A percentile compares a stretch with the other conserved stretches of the same genome.
Conservation (phyloP, 306 rosid species). For the Medicago lupulina region DNA sequence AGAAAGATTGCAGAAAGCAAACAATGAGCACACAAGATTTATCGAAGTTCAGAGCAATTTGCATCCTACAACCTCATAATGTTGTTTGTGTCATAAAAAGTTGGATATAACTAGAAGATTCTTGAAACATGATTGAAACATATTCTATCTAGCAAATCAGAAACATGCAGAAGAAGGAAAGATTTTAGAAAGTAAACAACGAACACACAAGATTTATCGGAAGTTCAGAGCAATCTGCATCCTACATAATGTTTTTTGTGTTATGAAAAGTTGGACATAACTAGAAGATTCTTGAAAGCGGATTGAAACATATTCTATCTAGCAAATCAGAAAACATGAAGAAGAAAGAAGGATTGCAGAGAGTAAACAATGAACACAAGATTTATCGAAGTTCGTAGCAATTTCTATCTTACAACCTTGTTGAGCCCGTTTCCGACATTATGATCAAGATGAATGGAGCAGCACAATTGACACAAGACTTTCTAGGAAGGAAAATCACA, state of each 20-base stretch:
- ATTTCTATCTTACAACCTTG: neutral
- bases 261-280: neutral
- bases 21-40: neutral
- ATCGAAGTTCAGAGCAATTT: neutral
- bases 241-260: neutral
- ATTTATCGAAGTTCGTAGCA: neutral
- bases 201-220: neutral
- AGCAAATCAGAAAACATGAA: neutral
- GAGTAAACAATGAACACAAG: neutral
- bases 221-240: neutral
- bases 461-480: neutral
- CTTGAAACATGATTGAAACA: neutral
- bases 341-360: neutral
- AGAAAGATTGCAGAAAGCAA: neutral
- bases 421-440: neutral
- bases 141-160: neutral
- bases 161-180: neutral
- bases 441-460: neutral
- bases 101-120: neutral
- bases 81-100: neutral
- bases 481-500: neutral
- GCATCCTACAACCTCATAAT: neutral
- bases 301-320: neutral
- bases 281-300: neutral
- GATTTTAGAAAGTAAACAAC: neutral